These are phyloP conservation scores for Plantago major DNA, from an alignment of 257 asterid genomes.

Conservation along the genomic window DNA sequence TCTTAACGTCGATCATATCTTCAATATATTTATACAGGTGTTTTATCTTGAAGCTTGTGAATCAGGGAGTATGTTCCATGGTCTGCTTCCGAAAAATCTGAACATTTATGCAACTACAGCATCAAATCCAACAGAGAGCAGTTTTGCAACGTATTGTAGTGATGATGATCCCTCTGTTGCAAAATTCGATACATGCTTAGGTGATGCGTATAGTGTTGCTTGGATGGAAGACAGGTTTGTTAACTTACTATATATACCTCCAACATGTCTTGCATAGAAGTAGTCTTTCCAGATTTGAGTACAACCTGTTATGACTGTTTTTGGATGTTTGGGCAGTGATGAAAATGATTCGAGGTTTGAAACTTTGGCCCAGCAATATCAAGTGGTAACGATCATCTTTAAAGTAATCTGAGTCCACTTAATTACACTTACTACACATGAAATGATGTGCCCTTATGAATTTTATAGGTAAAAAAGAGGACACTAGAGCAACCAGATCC, in stretches of 20 bases:
- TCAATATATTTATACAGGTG: constrained; percentile 25
- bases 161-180: constrained; percentile 35
- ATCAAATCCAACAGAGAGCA: constrained; percentile 47
- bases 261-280: not conserved
- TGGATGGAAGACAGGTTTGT: constrained; percentile 75
- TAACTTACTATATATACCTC: not conserved
- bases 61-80: constrained; percentile 64
- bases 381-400: constrained; percentile 34
- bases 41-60: constrained; percentile 72
- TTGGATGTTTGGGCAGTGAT: constrained; percentile 37
- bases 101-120: constrained; percentile 68
- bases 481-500: constrained; percentile 35
- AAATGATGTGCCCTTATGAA: not conserved
- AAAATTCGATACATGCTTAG: constrained; percentile 47
- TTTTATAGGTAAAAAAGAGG: constrained; percentile 39
- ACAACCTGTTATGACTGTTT: not conserved
- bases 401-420: not conserved
- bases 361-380: constrained; percentile 50
- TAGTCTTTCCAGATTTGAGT: not conserved
- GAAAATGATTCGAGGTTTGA: constrained; percentile 45
- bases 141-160: constrained; percentile 62
- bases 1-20: not conserved
- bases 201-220: constrained; percentile 56
- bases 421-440: not conserved
- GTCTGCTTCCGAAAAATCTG: constrained; percentile 49